Conservation (phyloP, 768 basidiomycete genomes). For the Kwoniella dendrophila region DNA sequence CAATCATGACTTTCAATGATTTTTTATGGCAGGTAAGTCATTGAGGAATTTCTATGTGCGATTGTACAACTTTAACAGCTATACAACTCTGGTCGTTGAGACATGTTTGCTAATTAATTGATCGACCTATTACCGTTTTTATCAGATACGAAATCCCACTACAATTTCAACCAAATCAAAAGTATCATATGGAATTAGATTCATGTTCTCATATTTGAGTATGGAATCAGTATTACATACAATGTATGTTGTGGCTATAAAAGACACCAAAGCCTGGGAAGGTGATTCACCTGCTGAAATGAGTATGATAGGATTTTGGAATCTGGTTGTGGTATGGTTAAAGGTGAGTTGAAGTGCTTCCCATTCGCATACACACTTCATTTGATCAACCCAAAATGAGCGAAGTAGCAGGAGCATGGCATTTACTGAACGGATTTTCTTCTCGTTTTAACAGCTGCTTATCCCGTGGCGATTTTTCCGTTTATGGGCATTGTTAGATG, state of each 20-base stretch:
- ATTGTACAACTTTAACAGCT: not conserved
- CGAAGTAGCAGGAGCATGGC: too few species aligned
- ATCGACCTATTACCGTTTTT: not conserved
- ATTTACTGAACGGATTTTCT: too few species aligned
- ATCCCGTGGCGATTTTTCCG: slow-evolving; percentile 97
- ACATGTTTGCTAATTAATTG: not conserved
- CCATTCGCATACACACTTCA: too few species aligned
- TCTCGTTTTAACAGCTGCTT: slow-evolving; percentile 65
- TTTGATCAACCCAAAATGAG: not conserved
- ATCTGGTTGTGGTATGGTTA: slow-evolving; percentile 91
- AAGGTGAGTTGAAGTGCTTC: slow-evolving; percentile 69
- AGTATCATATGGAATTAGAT: slow-evolving; percentile 68
- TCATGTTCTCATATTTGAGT: slow-evolving; percentile 69
- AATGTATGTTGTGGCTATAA: slow-evolving; percentile 97
- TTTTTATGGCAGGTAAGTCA: slow-evolving; percentile 83
- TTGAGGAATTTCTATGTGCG: not conserved
- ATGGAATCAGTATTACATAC: slow-evolving; percentile 92
- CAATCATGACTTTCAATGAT: slow-evolving; percentile 94
- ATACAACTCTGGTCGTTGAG: not conserved
- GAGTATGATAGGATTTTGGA: slow-evolving; percentile 95
- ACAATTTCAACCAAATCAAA: slow-evolving; percentile 58
- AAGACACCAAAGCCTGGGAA: slow-evolving; percentile 69
- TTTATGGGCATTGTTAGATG: slow-evolving; percentile 83
- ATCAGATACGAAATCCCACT: slow-evolving; percentile 67
- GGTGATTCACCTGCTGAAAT: slow-evolving; percentile 77